phyloP scores from a whole-genome alignment of 495 filamentous ascomycete species.

The Penicillium ucsense region DNA sequence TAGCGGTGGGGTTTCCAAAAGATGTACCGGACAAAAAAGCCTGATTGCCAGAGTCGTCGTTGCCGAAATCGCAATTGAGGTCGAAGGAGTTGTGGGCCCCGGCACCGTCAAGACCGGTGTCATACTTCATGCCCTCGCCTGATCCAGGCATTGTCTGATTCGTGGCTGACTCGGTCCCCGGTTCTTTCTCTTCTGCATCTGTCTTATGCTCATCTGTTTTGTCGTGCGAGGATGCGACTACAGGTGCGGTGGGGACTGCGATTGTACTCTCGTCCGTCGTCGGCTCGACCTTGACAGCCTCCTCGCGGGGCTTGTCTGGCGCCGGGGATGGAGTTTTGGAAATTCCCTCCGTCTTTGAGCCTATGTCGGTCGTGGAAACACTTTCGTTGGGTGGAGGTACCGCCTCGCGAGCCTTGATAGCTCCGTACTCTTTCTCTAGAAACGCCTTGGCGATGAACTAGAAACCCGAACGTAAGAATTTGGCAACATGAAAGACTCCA shows the following conservation, averaged over 20 bases:
- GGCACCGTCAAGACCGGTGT: slow-evolving; percentile 27
- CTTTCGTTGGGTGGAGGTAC: slow-evolving; percentile 21
- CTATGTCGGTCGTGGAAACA: slow-evolving; percentile 23
- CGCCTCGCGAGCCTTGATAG: slow-evolving; percentile 26
- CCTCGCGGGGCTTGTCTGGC: slow-evolving; percentile 5
- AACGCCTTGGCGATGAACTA: slow-evolving; percentile 40
- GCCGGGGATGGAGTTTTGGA: slow-evolving; percentile 2
- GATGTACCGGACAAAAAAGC: slow-evolving; percentile 31
- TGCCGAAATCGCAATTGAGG: slow-evolving; percentile 37
- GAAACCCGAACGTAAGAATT: no score
- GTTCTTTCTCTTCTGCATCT: slow-evolving; percentile 20
- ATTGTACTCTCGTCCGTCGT: slow-evolving; percentile 8
- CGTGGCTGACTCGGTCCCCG: slow-evolving; percentile 5
- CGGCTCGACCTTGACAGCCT: slow-evolving; percentile 4
- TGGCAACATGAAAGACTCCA: no score
- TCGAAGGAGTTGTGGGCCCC: slow-evolving; percentile 31
- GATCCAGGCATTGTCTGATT: slow-evolving; percentile 14
- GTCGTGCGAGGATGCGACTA: slow-evolving; percentile 6
- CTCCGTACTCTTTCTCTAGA: slow-evolving; percentile 37
- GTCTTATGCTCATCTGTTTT: slow-evolving; percentile 8
- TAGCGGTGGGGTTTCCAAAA: slow-evolving; percentile 16
- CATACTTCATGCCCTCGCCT: slow-evolving; percentile 29
- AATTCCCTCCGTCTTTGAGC: slow-evolving; percentile 9
- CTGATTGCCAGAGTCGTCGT: slow-evolving; percentile 36
- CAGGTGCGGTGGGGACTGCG: slow-evolving; percentile 4